Percentiles rank a stretch among this genome's conserved stretches.
These are phyloP conservation scores for Chlorociboria aeruginascens DNA, from an alignment of 495 filamentous ascomycete genomes.

Conservation along the genomic window DNA sequence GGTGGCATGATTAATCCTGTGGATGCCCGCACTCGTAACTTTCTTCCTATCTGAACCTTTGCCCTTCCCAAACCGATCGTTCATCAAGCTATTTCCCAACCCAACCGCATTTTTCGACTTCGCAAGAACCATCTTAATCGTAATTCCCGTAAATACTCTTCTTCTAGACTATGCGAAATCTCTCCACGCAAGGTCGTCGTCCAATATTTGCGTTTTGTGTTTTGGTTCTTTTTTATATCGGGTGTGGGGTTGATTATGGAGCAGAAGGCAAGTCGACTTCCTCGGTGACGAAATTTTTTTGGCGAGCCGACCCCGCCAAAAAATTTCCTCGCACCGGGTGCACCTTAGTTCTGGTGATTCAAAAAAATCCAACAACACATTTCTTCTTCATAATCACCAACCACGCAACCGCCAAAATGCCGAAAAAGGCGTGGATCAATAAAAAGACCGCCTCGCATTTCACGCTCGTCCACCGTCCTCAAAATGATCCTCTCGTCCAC, in stretches of 20 bases:
- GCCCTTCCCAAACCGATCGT: conserved; percentile 50
- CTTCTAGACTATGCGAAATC: background rate
- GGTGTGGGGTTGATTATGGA: conserved; percentile 10
- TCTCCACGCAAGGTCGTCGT: background rate
- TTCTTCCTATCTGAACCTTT: conserved; percentile 63
- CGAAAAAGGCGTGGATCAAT: conserved; percentile 80
- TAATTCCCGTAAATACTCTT: background rate
- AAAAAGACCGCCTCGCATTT: conserved; percentile 91
- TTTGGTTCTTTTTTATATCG: background rate
- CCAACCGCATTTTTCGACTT: conserved; percentile 94
- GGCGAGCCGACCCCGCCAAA: background rate
- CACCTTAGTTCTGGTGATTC: conserved; percentile 1
- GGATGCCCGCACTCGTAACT: conserved; percentile 37
- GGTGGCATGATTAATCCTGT: conserved; percentile 46
- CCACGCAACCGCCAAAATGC: conserved; percentile 46
- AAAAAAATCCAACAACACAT: background rate
- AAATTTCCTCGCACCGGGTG: background rate
- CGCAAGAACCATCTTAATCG: conserved; percentile 67
- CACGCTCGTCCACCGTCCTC: conserved; percentile 85
- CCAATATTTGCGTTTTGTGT: background rate
- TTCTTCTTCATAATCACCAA: conserved; percentile 2
- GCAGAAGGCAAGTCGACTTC: background rate
- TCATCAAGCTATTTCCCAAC: conserved; percentile 56
- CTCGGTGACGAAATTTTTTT: conserved; percentile 13
- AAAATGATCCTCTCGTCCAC: conserved; percentile 93